A percentile compares a stretch with the other conserved stretches of the same genome.
Conservation (phyloP, 179 eudicot species). For the Amaranthus tricolor region DNA sequence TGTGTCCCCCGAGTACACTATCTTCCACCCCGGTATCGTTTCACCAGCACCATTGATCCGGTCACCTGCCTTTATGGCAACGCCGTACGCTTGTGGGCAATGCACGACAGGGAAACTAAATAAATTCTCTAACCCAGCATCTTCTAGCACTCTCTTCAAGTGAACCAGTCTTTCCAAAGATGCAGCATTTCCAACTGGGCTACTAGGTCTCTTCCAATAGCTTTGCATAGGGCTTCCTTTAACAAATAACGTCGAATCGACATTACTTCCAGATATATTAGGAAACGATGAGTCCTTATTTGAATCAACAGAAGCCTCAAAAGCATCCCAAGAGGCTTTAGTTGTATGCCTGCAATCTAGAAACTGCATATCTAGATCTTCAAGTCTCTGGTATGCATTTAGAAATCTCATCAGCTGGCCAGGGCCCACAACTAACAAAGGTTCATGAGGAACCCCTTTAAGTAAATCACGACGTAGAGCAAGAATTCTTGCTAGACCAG, state of each 20-base stretch:
- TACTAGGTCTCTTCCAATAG: constrained; percentile 55
- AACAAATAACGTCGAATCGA: constrained; percentile 53
- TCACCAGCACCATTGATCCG: constrained; percentile 54
- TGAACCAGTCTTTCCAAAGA: constrained; percentile 39
- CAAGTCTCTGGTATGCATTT: constrained; percentile 85
- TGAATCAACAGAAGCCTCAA: constrained; percentile 35
- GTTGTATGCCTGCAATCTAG: constrained; percentile 83
- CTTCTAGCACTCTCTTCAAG: constrained; percentile 50
- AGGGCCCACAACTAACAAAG: constrained; percentile 86
- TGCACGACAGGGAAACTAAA: constrained; percentile 85
- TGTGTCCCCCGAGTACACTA: constrained; percentile 95
- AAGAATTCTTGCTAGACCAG: constrained; percentile 90
- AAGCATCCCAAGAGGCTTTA: constrained; percentile 53
- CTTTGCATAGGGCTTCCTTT: constrained; percentile 78
- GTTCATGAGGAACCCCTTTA: constrained; percentile 65
- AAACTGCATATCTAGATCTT: constrained; percentile 79
- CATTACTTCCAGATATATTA: constrained; percentile 12
- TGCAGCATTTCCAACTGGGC: constrained; percentile 37
- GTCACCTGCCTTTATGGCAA: constrained; percentile 54
- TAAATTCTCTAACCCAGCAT: constrained; percentile 69
- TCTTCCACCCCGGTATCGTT: constrained; percentile 81
- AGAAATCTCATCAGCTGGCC: constrained; percentile 67
- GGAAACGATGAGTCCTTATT: constrained; percentile 22
- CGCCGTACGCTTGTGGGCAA: constrained; percentile 88
- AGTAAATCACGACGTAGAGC: constrained; percentile 76